These are phyloP conservation scores for Cladophialophora psammophila DNA, from an alignment of 2,329 filamentous ascomycete genomes.

Conservation along the genomic window DNA sequence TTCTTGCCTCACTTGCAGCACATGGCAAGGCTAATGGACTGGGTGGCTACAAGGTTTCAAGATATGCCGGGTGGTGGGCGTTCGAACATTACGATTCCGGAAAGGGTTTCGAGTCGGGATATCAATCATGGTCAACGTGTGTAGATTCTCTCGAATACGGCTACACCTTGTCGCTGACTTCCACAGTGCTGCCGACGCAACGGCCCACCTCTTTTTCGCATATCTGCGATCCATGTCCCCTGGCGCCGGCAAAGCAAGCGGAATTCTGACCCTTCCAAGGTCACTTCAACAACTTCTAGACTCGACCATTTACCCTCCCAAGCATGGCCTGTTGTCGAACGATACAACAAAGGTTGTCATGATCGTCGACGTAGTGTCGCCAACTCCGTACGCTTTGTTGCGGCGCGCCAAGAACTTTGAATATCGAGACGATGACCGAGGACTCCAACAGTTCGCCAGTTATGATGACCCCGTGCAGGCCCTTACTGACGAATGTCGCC, in stretches of 20 bases:
- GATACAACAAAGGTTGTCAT: constrained; percentile 90
- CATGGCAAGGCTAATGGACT: constrained; percentile 93
- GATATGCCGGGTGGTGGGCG: constrained; percentile 98
- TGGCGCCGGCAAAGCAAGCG: constrained; percentile 72
- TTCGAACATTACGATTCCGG: constrained; percentile 89
- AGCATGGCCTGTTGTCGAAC: constrained; percentile 75
- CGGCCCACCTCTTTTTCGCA: constrained; percentile 96
- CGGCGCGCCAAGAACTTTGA: constrained; percentile 93
- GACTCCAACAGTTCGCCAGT: constrained; percentile 83
- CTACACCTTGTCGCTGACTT: constrained; percentile 14
- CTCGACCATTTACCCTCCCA: constrained; percentile 92
- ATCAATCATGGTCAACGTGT: constrained; percentile 84
- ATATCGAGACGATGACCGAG: constrained; percentile 85
- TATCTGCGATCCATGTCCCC: constrained; percentile 90
- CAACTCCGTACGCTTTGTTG: constrained; percentile 89
- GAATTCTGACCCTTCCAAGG: constrained; percentile 85
- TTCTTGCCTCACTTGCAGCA: constrained; percentile 87
- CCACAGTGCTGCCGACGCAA: constrained; percentile 85
- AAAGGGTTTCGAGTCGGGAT: constrained; percentile 93
- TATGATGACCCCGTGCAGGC: constrained; percentile 89
- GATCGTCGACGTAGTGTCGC: constrained; percentile 94
- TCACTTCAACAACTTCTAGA: constrained; percentile 89
- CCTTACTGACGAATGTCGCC: constrained; percentile 89
- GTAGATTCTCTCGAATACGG: constrained; percentile 41
- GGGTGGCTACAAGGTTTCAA: constrained; percentile 89